Evolutionary conservation across 805 yeast genomes (phyloP), one percentile per base, ranked within the genome.

Genomic region (Metschnikowia vanudenii): DNA sequence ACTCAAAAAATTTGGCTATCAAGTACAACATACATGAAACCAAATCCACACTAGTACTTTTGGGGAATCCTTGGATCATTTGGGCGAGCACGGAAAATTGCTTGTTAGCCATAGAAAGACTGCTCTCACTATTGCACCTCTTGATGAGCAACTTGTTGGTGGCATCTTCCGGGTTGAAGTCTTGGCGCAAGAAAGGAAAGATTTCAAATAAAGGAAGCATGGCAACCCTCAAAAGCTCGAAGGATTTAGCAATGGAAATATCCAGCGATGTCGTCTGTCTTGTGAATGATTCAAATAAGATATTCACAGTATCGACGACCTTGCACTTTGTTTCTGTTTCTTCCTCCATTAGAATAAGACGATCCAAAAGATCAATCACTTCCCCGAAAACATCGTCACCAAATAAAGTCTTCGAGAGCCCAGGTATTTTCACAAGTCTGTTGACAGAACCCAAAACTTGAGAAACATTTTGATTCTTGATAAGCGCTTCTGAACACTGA

Each of bases 401-500:
- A 61, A 86, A 83, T 2, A 89, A 65, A 16, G 82, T 67, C 7
- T 77, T 73, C 10, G 84, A 76, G 13, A 88, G 74, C 3, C 80
- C 74, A 2, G 78, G 69, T 33, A 81, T 77, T 38, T 73, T 76
- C 28, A 88, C 69, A 14, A 90, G 69, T 45, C 80, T 74, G 29
- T 61, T 62, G 46, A 69, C 56, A 0, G 73, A 67, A 1, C 67
- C 68, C 49, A 91, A 62, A 0, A 85, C 82, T 2, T 69, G 68
- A 11, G 77, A 57, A 2, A 82, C 77, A 43, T 69, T 61, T 41
- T 75, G 77, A 39, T 68, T 68, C 43, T 59, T 67, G 14, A 85
- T 76, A 50, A 90, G 71, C 0, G 85, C 79, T 55, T 88, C 96
- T 39, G 90, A 74, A 61, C 96, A 88, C 54, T 88, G 86, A 10